Conservation (phyloP, 345 rosid species). For the Hevea brasiliensis region DNA sequence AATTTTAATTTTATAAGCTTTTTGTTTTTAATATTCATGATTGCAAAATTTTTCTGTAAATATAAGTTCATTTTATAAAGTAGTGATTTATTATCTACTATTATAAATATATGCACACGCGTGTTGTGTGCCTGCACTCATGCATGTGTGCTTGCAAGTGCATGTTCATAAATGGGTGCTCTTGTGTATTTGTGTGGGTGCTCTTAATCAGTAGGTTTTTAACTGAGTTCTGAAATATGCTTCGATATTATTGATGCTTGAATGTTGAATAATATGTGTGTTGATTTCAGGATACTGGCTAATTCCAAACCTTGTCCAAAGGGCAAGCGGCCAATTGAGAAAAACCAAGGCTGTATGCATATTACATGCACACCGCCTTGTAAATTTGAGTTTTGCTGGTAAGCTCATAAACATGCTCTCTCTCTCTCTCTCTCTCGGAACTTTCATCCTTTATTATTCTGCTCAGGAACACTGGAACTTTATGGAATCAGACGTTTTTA, state of each 20-base stretch:
- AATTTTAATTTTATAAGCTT: too few relatives aligned
- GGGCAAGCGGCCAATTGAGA: constrained; percentile 41
- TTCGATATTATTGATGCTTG: too few relatives aligned
- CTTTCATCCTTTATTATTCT: constrained; percentile 3
- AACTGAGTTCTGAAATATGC: not conserved
- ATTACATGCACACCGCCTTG: constrained; percentile 78
- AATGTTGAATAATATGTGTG: not conserved
- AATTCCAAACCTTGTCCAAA: constrained; percentile 43
- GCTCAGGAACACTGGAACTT: not conserved
- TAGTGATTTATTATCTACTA: too few relatives aligned
- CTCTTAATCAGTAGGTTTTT: not conserved
- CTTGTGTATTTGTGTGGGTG: not conserved
- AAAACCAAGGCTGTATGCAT: constrained; percentile 41
- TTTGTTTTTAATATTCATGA: too few relatives aligned
- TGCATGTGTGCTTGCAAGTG: not conserved
- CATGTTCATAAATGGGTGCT: not conserved
- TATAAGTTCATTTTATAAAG: too few relatives aligned
- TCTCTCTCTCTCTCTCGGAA: too few relatives aligned
- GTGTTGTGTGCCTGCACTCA: not conserved
- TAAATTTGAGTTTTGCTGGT: constrained; percentile 80
- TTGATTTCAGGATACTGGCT: constrained; percentile 37
- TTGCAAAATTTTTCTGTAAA: too few relatives aligned
- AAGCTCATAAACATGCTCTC: constrained; percentile 22
- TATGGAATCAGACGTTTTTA: not conserved
- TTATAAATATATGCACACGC: too few relatives aligned